Percentiles rank a stretch among this genome's conserved stretches.
phyloP scores from a whole-genome alignment of 305 asterid species.

The Fraxinus floribunda region DNA sequence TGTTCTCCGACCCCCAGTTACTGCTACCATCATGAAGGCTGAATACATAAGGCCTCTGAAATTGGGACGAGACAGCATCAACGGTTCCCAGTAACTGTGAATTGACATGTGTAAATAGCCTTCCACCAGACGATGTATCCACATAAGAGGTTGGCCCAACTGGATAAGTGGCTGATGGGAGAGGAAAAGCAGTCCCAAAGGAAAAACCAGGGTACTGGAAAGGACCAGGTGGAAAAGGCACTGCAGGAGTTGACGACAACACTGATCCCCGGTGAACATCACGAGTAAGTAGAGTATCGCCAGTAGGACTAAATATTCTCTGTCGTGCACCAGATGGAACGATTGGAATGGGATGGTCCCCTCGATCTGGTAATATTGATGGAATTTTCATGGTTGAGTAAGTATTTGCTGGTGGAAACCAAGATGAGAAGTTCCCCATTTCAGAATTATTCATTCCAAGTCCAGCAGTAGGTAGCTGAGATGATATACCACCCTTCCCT shows the following conservation, averaged over 20 bases:
- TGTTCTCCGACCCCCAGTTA: slow-evolving; percentile 49
- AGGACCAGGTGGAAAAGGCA: slow-evolving; percentile 55
- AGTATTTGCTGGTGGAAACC: slow-evolving; percentile 66
- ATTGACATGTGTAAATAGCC: slow-evolving; percentile 54
- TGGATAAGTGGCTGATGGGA: slow-evolving; percentile 57
- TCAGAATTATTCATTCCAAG: slow-evolving; percentile 43
- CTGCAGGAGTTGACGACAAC: slow-evolving; percentile 77
- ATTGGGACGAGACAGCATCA: slow-evolving; percentile 56
- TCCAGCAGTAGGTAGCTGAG: slow-evolving; percentile 45
- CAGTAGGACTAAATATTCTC: slow-evolving; percentile 52
- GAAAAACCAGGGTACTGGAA: slow-evolving; percentile 71
- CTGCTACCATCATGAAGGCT: slow-evolving; percentile 48
- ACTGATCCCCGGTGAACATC: slow-evolving; percentile 76
- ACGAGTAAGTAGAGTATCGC: slow-evolving; percentile 48
- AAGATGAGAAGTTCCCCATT: slow-evolving; percentile 57
- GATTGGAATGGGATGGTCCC: slow-evolving; percentile 55
- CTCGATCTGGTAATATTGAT: slow-evolving; percentile 60
- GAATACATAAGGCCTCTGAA: slow-evolving; percentile 69
- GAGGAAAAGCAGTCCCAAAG: slow-evolving; percentile 55
- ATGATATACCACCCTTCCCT: slow-evolving; percentile 38
- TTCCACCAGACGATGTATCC: slow-evolving; percentile 70
- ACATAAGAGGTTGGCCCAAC: slow-evolving; percentile 58
- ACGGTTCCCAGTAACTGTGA: slow-evolving; percentile 62
- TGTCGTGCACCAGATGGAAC: slow-evolving; percentile 57
- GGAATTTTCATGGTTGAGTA: slow-evolving; percentile 64